A percentile compares a stretch with the other conserved stretches of the same genome.
Conservation (phyloP, 202 grass and related monocot genomes). For the Carex sylvatica region DNA sequence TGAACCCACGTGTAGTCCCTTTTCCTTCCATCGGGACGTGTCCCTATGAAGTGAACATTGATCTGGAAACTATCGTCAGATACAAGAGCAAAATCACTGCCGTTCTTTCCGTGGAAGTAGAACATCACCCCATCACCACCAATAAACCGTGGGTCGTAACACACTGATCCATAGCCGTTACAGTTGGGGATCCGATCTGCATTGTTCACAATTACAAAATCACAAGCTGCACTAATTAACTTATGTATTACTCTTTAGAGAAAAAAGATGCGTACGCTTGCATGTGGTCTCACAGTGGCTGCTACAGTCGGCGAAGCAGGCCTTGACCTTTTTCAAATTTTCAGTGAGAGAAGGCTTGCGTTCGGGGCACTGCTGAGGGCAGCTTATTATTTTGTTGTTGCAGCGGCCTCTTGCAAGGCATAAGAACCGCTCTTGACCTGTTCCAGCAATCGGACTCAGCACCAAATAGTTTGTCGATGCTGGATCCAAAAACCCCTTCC, state of each 20-base stretch:
- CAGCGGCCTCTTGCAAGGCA: constrained; percentile 38
- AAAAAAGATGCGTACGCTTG: constrained; percentile 13
- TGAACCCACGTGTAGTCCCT: constrained; percentile 83
- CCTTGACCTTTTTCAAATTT: constrained; percentile 5
- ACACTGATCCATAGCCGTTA: constrained; percentile 42
- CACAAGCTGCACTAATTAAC: neutral
- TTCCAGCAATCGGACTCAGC: neutral
- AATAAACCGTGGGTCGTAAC: constrained; percentile 76
- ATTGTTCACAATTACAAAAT: neutral
- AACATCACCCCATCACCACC: constrained; percentile 84
- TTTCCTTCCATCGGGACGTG: constrained; percentile 8
- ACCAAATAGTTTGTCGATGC: constrained; percentile 35
- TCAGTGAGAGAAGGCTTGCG: constrained; percentile 18
- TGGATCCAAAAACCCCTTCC: constrained; percentile 29
- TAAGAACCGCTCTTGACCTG: constrained; percentile 30
- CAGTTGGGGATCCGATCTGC: constrained; percentile 31
- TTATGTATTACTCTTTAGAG: neutral
- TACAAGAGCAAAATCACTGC: constrained; percentile 63
- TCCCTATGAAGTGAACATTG: constrained; percentile 90
- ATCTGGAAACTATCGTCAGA: constrained; percentile 74
- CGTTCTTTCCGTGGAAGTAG: constrained; percentile 72
- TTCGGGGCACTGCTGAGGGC: constrained; percentile 25
- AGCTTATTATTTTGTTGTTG: constrained; percentile 14
- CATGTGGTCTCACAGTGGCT: constrained; percentile 42
- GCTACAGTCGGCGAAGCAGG: constrained; percentile 43